Base-by-base conservation (phyloP, 495 filamentous ascomycete genomes). In the Choiromyces venosus region DNA sequence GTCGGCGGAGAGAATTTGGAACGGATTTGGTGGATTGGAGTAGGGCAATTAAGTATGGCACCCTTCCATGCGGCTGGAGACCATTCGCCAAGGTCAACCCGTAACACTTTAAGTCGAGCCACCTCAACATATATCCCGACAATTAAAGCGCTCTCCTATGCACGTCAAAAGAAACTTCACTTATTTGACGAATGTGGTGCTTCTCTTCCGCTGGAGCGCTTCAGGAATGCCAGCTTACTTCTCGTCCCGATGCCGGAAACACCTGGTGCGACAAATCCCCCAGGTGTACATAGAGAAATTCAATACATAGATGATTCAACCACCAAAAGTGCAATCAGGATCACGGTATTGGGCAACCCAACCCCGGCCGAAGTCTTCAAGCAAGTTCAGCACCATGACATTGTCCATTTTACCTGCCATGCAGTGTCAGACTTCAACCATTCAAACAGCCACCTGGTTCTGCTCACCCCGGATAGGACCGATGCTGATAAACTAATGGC, bases 351-450 rank as follows among this genome's bases (percentile, higher is more conserved):
- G 4, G 39, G 56, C 4, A 9, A 19, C 46, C 46, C 79, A 5
- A 71, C 46, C 39, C 38, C 37, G 19, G 56, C 65, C 9, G 36
- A 67, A 18, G 68, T 73, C 12, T 65, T 71, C 8, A 65, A 68
- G 37, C 25, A 64, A 6, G 37, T 79, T 12, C 25, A 64, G 56
- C 16, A 21, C 10, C 69, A 68, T 35, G 38, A 71, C 33, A 71
- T 78, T 42, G 61, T 73, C 10, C 75, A 81, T 69, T 81, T 81
- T 67, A 75, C 80, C 16, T 80, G 76, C 37, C 76, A 81, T 36
- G 72, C 78, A 16, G 42, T 68, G 2, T 70, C 76, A 8, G 64
- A 76, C 66, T 37, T 37, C 1, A 65, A 80, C 29, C 80, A 78
- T 29, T 75, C 78, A 14, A 40, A 67, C 14, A 80, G 78, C 69